These are phyloP conservation scores for Laguncularia racemosa DNA, from an alignment of 345 rosid genomes.

Conservation along the genomic window DNA sequence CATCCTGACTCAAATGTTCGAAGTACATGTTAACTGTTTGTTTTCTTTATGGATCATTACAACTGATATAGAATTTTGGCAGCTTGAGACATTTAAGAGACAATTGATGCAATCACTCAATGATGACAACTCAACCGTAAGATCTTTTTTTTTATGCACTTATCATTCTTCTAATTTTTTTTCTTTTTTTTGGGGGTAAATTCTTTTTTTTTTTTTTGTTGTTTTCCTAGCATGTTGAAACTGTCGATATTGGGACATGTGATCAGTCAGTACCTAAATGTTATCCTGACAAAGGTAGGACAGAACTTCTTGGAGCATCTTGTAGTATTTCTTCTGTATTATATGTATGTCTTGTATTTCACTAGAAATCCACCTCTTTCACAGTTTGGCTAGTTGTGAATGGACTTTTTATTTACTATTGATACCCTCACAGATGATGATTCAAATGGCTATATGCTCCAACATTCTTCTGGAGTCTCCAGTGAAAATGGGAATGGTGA, in stretches of 20 bases:
- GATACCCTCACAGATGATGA: conserved; percentile 37
- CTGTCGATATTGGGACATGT: conserved; percentile 58
- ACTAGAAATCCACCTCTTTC: not conserved
- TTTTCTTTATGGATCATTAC: not conserved
- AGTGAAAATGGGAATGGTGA: conserved; percentile 32
- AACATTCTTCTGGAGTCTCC: conserved; percentile 28
- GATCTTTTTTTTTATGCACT: conserved; percentile 14
- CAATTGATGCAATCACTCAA: conserved; percentile 84
- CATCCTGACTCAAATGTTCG: no score
- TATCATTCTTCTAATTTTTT: not conserved
- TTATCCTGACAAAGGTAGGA: conserved; percentile 50
- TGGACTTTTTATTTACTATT: not conserved
- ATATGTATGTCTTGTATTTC: not conserved
- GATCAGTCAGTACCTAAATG: conserved; percentile 54
- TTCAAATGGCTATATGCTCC: conserved; percentile 33
- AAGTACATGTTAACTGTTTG: not conserved
- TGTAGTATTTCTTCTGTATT: not conserved
- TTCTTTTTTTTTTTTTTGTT: conserved; percentile 2
- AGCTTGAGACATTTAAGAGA: conserved; percentile 90
- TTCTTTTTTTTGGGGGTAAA: conserved; percentile 3
- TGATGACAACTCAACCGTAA: conserved; percentile 71
- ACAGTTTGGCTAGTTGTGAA: not conserved
- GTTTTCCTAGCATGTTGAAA: conserved; percentile 41
- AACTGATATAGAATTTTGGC: conserved; percentile 10
- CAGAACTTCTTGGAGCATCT: not conserved